Percentiles rank a stretch among this genome's conserved stretches.
phyloP scores from a whole-genome alignment of 371 early-diverging fungal species.

The Apophysomyces trapeziformis region DNA sequence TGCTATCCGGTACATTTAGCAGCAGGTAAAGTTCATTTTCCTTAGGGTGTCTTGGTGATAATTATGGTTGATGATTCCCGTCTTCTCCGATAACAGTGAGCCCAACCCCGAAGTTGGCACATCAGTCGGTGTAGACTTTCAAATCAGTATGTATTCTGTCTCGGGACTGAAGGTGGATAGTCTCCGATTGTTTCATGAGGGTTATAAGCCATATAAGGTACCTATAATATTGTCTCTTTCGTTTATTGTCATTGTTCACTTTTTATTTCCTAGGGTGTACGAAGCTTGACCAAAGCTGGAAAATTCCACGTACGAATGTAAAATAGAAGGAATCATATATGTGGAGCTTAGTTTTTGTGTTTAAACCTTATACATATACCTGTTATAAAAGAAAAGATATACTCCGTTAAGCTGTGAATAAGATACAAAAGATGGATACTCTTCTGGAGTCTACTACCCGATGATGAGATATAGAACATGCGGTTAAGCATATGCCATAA shows the following conservation, averaged over 20 bases:
- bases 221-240: background rate
- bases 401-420: no score
- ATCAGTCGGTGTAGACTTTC: conserved; percentile 70
- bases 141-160: conserved; percentile 73
- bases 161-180: conserved; percentile 81
- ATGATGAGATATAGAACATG: no score
- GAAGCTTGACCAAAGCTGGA: conserved; percentile 76
- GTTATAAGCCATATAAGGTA: conserved; percentile 84
- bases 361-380: conserved; percentile 8
- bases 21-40: conserved; percentile 32
- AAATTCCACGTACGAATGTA: conserved; percentile 75
- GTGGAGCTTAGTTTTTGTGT: background rate
- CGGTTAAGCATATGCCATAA: no score
- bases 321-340: conserved; percentile 15
- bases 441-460: no score
- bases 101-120: conserved; percentile 58
- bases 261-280: conserved; percentile 56
- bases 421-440: no score
- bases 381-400: background rate
- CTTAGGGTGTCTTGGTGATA: background rate
- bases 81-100: conserved; percentile 35
- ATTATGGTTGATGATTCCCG: background rate
- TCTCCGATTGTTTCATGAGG: conserved; percentile 76
- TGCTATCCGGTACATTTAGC: conserved; percentile 68
- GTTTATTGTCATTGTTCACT: background rate